Evolutionary conservation across 495 filamentous ascomycete genomes (phyloP), one percentile per base, ranked within the genome.

Genomic region (Neurospora pannonica): DNA sequence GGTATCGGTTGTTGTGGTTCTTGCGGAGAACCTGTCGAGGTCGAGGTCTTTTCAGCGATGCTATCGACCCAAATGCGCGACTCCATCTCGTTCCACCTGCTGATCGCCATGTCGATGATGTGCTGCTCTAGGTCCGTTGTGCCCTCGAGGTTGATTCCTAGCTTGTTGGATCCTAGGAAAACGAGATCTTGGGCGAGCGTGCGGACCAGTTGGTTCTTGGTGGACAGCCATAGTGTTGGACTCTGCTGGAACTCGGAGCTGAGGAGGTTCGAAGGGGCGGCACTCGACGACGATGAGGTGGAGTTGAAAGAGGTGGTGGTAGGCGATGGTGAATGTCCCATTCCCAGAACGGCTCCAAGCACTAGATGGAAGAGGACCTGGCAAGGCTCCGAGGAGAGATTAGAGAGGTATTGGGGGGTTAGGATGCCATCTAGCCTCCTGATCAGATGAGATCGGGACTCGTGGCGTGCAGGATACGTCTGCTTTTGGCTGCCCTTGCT

Each of bases 151-250:
- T 76, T 77, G 71, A 84, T 82, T 3, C 79, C 79, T 5, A 84
- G 67, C 60, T 78, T 76, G 15, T 7, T 19, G 0, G 77, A 79
- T 1, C 79, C 81, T 5, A 84, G 71, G 39, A 76, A 83, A 9
- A 82, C 76, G 36, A 83, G 70, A 70, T 84, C 78, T 39, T 82
- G 81, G 2, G 78, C 81, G 36, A 83, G 75, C 74, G 80, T 83
- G 73, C 82, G 81, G 48, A 79, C 78, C 40, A 83, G 73, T 48
- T 80, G 79, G 62, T 79, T 79, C 73, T 80, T 78, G 74, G 79
- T 83, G 39, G 78, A 74, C 36, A 82, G 39, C 79, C 79, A 81
- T 21, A 80, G 74, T 10, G 81, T 82, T 40, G 81, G 81, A 70
- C 78, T 82, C 28, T 77, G 73, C 38, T 76, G 78, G 28, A 79